phyloP scores from a whole-genome alignment of 176 grass and related monocot species.

The Alloteropsis semialata region DNA sequence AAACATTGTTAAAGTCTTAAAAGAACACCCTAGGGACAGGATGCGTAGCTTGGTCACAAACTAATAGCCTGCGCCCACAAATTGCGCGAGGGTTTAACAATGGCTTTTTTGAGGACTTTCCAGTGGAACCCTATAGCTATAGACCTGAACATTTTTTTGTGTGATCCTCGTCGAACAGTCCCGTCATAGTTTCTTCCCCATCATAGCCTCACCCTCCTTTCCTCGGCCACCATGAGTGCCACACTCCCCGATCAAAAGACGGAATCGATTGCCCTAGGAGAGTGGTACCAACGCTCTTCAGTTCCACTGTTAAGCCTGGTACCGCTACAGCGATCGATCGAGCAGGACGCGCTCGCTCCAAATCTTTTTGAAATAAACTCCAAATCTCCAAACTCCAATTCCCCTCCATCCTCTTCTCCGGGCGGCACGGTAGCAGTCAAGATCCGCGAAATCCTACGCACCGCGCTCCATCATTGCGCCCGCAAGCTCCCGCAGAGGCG shows the following conservation, averaged over 20 bases:
- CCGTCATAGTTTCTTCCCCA: neutral
- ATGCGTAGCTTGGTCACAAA: neutral
- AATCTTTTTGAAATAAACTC: no score
- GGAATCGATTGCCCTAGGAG: slow-evolving; percentile 11
- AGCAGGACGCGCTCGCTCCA: neutral
- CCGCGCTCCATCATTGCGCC: slow-evolving; percentile 36
- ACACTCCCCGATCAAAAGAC: neutral
- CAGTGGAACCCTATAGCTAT: neutral
- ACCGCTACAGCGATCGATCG: neutral
- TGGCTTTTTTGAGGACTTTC: neutral
- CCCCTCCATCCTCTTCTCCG: neutral
- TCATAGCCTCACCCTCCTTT: neutral
- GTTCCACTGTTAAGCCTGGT: neutral
- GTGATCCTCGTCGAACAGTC: neutral
- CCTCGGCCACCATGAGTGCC: neutral
- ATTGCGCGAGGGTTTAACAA: neutral
- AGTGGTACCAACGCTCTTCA: neutral
- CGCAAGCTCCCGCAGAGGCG: slow-evolving; percentile 26
- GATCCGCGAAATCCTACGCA: slow-evolving; percentile 49
- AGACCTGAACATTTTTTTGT: neutral
- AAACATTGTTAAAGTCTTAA: slow-evolving; percentile 11
- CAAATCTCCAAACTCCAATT: no score
- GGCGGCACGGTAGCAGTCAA: slow-evolving; percentile 13
- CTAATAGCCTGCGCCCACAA: neutral
- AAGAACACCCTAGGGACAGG: neutral